These are phyloP conservation scores for Psilocybe mexicana DNA, from an alignment of 1,284 basidiomycete genomes.

Conservation along the genomic window DNA sequence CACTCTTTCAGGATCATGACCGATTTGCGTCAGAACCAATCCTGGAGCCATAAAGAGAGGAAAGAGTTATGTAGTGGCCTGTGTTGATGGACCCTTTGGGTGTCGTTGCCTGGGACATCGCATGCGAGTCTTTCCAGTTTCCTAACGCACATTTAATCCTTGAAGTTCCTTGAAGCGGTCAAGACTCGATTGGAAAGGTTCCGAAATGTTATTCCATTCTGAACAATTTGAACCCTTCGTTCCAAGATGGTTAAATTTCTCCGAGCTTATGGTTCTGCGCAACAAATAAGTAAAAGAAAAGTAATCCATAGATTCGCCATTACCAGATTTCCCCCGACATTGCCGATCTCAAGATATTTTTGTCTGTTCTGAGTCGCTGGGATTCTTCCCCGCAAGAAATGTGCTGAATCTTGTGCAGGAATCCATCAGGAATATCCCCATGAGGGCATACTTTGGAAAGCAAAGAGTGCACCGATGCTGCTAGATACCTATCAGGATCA, in stretches of 20 bases:
- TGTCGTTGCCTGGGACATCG: too few relatives aligned
- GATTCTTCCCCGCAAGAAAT: not conserved
- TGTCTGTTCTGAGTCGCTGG: not conserved
- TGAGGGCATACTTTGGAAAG: not conserved
- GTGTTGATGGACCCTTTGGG: too few relatives aligned
- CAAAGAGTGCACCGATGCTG: not conserved
- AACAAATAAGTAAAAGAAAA: not conserved
- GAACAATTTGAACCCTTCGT: too few relatives aligned
- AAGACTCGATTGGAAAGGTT: too few relatives aligned
- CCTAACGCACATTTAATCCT: too few relatives aligned
- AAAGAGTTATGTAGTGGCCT: too few relatives aligned
- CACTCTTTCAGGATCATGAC: too few relatives aligned
- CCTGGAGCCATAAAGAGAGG: too few relatives aligned
- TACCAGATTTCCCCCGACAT: not conserved
- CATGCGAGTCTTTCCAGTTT: too few relatives aligned
- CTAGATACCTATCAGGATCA: slow-evolving; percentile 12
- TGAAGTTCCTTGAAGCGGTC: too few relatives aligned
- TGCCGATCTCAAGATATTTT: not conserved
- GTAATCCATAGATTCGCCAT: not conserved
- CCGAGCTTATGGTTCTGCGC: not conserved
- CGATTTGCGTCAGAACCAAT: too few relatives aligned
- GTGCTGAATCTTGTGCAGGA: not conserved
- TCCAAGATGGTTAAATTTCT: not conserved
- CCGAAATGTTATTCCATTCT: too few relatives aligned
- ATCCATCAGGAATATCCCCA: not conserved